Evolutionary conservation across 2,329 filamentous ascomycete genomes (phyloP), one percentile per base, ranked within the genome.

Genomic region (Hypoxylon sp.): DNA sequence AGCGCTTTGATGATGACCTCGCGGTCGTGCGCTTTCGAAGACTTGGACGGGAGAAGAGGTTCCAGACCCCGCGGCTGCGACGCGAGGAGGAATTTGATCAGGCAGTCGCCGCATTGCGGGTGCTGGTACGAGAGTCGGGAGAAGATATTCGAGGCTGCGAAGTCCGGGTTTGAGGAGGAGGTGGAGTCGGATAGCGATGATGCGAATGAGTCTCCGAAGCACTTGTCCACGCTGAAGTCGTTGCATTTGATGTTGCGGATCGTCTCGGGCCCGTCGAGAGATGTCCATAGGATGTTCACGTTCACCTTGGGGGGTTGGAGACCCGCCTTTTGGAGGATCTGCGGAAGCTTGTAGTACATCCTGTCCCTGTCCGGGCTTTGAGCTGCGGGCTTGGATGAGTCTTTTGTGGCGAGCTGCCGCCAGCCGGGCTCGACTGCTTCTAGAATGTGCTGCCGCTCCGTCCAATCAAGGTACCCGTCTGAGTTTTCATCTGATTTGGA

Each of bases 101-200:
- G 70, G 64, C 80, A 82, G 64, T 82, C 79, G 23, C 80, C 80
- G 61, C 79, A 82, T 23, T 77, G 74, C 2, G 79, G 78, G 37
- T 76, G 73, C 61, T 80, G 76, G 30, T 78, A 73, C 14, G 79
- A 71, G 1, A 81, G 69, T 25, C 78, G 74, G 14, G 79, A 76
- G 62, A 81, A 79, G 61, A 82, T 75, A 34, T 76, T 76, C 5
- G 78, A 75, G 0, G 78, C 76, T 12, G 76, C 72, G 66, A 82
- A 82, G 14, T 79, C 76, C 1, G 77, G 76, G 65, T 77, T 81
- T 7, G 65, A 61, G 5, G 65, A 61, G 5, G 78, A 71, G 25
- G 67, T 68, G 5, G 71, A 61, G 61, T 82, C 80, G 1, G 77
- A 79, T 5, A 74, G 65, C 5, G 75, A 59, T 5, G 77, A 76